Percentiles rank a stretch among this genome's conserved stretches.
phyloP scores from a whole-genome alignment of 441 rosid genomes.

The Aleurites moluccanus region DNA sequence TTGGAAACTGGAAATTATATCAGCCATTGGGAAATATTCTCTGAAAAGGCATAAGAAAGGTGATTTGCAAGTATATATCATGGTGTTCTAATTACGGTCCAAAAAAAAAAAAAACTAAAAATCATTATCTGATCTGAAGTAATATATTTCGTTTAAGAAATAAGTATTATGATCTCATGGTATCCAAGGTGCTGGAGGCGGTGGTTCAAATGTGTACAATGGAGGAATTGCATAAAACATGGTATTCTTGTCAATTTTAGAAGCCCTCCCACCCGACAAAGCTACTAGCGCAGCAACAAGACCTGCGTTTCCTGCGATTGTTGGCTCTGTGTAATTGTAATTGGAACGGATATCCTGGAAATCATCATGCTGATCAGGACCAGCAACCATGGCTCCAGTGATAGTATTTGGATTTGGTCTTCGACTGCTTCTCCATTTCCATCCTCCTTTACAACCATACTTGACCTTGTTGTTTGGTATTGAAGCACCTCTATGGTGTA shows the following conservation, averaged over 20 bases:
- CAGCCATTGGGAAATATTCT: neutral
- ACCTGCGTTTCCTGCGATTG: constrained; percentile 86
- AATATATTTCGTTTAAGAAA: neutral
- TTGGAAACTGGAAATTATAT: neutral
- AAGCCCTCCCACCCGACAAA: constrained; percentile 51
- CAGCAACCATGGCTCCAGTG: constrained; percentile 88
- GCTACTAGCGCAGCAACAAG: constrained; percentile 81
- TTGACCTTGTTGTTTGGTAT: constrained; percentile 63
- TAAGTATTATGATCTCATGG: constrained; percentile 15
- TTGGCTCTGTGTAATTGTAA: constrained; percentile 87
- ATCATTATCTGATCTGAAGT: neutral
- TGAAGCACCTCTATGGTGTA: constrained; percentile 79
- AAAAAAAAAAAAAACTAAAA: neutral
- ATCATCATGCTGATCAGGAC: constrained; percentile 68
- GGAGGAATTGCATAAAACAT: constrained; percentile 35
- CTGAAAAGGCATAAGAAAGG: neutral
- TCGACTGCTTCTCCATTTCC: constrained; percentile 61
- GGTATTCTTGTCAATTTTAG: constrained; percentile 47
- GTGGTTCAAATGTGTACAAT: constrained; percentile 8
- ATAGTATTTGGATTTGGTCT: constrained; percentile 65
- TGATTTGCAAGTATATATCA: neutral
- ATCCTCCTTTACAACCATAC: constrained; percentile 72
- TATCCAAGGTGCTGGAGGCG: constrained; percentile 22
- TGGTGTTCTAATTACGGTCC: neutral
- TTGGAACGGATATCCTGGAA: constrained; percentile 69